Base-by-base conservation (phyloP, 2,329 filamentous ascomycete species). In the Septoria petroselini region DNA sequence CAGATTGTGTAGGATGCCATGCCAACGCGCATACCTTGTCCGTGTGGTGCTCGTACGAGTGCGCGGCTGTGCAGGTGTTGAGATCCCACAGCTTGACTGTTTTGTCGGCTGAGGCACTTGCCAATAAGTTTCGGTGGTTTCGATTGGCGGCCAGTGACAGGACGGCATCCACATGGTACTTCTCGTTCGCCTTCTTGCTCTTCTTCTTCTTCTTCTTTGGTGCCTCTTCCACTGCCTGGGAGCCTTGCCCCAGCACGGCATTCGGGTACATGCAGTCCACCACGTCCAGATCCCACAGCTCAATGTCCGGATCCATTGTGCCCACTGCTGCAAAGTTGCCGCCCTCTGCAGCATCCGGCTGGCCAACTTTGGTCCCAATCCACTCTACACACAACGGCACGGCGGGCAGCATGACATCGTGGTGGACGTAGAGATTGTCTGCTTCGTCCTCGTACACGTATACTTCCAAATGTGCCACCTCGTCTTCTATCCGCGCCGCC, bases 191-290 rank as follows among this genome's bases (percentile, higher is more conserved):
- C 76, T 91, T 93, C 70, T 85, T 88, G 41, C 80, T 79, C 79
- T 91, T 94, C 78, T 90, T 93, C 74, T 89, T 91, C 71, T 91
- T 95, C 73, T 91, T 93, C 68, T 90, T 91, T 65, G 83, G 85
- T 8, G 58, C 49, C 7, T 59, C 43, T 14, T 58, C 59, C 29
- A 52, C 56, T 3, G 59, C 38, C 34, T 61, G 52, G 2, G 61
- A 56, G n/a, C 48, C 55, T 65, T 91, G 86, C 7, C 93, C 93
- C 4, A 98, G 82, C 57, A 98, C 94, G 7, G 91, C 91, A 67
- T 95, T 95, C 17, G 93, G 93, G 66, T 96, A 98, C 87, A 98
- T 95, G 81, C 86, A 88, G 73, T 98, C 93, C 44, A 98, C 83
- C 6, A 90, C 86, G 68, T 98, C 93, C 45, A 98, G 77, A 67